A percentile compares a stretch with the other conserved stretches of the same genome.
Evolutionary conservation across 2,329 filamentous ascomycete genomes (phyloP).

Genomic region (Periconia macrospinosa): DNA sequence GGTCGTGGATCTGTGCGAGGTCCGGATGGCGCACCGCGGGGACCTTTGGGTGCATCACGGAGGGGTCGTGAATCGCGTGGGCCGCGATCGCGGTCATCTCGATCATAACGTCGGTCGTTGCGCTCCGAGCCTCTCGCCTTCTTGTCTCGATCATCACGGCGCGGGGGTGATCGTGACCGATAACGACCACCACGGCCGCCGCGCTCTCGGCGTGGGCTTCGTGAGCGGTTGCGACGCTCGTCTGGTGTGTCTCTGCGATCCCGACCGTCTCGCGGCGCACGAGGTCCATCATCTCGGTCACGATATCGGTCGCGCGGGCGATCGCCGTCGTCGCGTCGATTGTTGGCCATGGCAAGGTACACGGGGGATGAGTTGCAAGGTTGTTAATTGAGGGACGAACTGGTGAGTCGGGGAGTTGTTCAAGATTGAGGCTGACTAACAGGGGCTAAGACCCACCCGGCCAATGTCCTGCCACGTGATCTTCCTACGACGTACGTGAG

Average conservation of each 20-base stretch:
- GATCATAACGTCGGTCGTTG: slow-evolving; percentile 27
- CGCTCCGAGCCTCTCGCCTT: slow-evolving; percentile 34
- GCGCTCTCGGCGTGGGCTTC: slow-evolving; percentile 36
- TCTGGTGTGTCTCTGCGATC: slow-evolving; percentile 22
- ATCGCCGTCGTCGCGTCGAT: slow-evolving; percentile 15
- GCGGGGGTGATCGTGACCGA: slow-evolving; percentile 32
- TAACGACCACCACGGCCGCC: slow-evolving; percentile 28
- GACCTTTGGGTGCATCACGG: slow-evolving; percentile 24
- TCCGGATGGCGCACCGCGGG: slow-evolving; percentile 18
- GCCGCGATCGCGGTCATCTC: slow-evolving; percentile 7
- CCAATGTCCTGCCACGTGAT: no score
- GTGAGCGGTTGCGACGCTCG: slow-evolving; percentile 35
- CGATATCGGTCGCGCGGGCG: slow-evolving; percentile 23
- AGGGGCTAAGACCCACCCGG: no score
- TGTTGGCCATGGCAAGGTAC: slow-evolving; percentile 6
- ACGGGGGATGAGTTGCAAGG: neutral
- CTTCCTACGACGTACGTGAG: no score
- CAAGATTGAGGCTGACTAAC: neutral
- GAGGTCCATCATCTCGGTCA: slow-evolving; percentile 21
- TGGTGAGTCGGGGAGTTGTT: neutral
- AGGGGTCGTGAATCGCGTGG: slow-evolving; percentile 7
- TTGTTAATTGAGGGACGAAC: neutral
- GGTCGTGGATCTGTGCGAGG: slow-evolving; percentile 12
- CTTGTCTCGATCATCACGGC: slow-evolving; percentile 15
- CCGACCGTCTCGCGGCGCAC: slow-evolving; percentile 14